Evolutionary conservation across 2,329 filamentous ascomycete genomes (phyloP).

Genomic region (Cryphonectria japonica): DNA sequence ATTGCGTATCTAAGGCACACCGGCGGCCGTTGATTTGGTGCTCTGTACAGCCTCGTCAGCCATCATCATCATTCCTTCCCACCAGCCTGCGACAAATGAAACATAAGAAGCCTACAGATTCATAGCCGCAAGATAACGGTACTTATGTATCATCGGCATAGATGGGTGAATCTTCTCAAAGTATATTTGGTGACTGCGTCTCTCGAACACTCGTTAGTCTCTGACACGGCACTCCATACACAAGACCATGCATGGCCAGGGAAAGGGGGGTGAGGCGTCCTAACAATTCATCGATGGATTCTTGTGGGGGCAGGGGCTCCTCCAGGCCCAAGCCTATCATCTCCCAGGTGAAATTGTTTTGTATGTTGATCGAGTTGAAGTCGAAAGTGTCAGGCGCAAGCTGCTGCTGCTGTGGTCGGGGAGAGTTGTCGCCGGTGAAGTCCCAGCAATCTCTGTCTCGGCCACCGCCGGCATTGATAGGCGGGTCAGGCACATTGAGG

Average conservation of each 20-base stretch:
- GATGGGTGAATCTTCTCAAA: conserved; percentile 90
- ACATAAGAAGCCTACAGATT: conserved; percentile 63
- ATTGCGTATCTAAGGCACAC: conserved; percentile 91
- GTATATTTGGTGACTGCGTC: conserved; percentile 73
- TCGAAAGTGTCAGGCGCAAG: conserved; percentile 60
- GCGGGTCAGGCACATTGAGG: conserved; percentile 50
- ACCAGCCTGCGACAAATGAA: background rate
- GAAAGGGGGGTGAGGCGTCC: background rate
- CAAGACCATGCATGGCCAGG: too few relatives aligned
- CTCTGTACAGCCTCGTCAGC: conserved; percentile 45
- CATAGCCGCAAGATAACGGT: conserved; percentile 85
- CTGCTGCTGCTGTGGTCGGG: conserved; percentile 39
- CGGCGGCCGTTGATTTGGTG: conserved; percentile 83
- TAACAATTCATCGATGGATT: conserved; percentile 80
- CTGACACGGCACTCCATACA: background rate
- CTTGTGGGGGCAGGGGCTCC: conserved; percentile 61
- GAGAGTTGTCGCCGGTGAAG: conserved; percentile 57
- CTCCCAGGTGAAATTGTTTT: conserved; percentile 76
- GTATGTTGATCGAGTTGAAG: conserved; percentile 58
- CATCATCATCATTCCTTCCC: background rate
- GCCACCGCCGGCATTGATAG: conserved; percentile 51
- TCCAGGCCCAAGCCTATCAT: conserved; percentile 64
- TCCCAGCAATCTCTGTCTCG: conserved; percentile 59
- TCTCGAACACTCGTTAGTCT: conserved; percentile 4
- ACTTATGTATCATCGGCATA: conserved; percentile 85